Conservation (phyloP, 78 protist genomes). For the Planoprotostelium fungivorum region DNA sequence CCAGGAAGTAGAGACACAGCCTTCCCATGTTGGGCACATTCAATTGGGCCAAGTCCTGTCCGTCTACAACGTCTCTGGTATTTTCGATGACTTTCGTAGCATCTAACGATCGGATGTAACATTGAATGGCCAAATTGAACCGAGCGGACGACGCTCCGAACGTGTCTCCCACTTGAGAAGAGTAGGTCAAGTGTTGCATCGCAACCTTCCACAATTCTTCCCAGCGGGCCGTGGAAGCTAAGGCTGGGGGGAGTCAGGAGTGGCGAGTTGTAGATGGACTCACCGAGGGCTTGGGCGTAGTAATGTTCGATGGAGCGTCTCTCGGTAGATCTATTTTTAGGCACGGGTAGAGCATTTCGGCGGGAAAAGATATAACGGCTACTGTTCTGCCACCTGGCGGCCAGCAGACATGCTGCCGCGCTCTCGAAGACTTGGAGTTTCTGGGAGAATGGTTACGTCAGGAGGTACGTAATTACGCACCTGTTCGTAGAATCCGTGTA, state of each 20-base stretch:
- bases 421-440: background rate
- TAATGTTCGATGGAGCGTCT: background rate
- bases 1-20: background rate
- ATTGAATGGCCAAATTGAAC: background rate
- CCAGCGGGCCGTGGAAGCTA: background rate
- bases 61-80: background rate
- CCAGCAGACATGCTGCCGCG: background rate
- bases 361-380: background rate
- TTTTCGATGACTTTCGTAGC: background rate
- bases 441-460: background rate
- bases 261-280: background rate
- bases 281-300: background rate
- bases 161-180: background rate
- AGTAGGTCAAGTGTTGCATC: background rate
- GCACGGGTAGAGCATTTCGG: background rate
- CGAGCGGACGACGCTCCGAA: background rate
- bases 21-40: background rate
- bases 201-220: background rate
- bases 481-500: background rate
- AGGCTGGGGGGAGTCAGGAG: background rate
- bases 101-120: background rate
- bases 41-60: background rate
- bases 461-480: background rate
- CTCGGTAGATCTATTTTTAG: background rate
- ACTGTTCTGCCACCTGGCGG: background rate